A percentile compares a stretch with the other conserved stretches of the same genome.
phyloP scores from a whole-genome alignment of 2,329 filamentous ascomycete species.

The Sporothrix brunneoviolacea region DNA sequence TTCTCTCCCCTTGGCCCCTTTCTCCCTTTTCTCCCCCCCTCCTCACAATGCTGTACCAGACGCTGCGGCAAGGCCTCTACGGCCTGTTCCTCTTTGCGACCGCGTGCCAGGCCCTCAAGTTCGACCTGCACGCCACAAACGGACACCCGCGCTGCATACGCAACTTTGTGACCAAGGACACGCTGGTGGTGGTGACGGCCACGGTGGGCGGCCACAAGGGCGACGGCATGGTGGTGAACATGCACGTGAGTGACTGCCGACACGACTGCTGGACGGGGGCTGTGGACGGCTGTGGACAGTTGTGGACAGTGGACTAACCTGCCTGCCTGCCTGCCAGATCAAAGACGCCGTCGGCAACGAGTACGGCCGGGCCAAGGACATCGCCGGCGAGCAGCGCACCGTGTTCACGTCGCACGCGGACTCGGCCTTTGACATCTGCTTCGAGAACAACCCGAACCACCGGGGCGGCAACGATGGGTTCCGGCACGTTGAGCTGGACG shows the following conservation, averaged over 20 bases:
- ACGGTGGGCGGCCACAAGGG: conserved; percentile 79
- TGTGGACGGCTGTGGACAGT: background rate
- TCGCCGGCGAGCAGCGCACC: conserved; percentile 84
- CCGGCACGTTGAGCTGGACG: conserved; percentile 81
- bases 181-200: conserved; percentile 90
- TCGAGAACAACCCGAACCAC: conserved; percentile 69
- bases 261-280: no score
- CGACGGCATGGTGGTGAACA: conserved; percentile 89
- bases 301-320: no score
- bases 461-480: conserved; percentile 39
- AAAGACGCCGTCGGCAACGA: conserved; percentile 93
- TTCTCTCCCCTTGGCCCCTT: background rate
- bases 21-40: background rate
- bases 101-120: conserved; percentile 69
- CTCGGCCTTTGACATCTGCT: conserved; percentile 92
- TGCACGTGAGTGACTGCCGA: conserved; percentile 66
- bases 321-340: conserved; percentile 60
- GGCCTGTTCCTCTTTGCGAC: conserved; percentile 50
- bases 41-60: conserved; percentile 27
- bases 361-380: conserved; percentile 84
- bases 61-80: conserved; percentile 52
- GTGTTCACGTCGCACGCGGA: conserved; percentile 91
- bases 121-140: conserved; percentile 72
- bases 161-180: conserved; percentile 90
- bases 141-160: conserved; percentile 79